phyloP scores from a whole-genome alignment of 345 rosid genomes.

The Moricandia arvensis region DNA sequence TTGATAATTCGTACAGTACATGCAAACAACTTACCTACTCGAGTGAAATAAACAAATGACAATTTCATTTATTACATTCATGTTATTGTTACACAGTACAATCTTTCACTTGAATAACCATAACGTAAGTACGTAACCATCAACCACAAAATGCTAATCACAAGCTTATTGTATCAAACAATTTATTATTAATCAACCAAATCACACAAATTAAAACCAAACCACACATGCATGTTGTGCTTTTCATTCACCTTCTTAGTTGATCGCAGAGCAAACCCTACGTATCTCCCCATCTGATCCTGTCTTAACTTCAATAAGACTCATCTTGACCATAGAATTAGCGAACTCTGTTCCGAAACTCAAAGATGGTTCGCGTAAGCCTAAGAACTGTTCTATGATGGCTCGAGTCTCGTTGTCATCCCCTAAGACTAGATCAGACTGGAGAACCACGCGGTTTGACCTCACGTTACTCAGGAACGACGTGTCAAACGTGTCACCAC shows the following conservation, averaged over 20 bases:
- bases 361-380: constrained; percentile 25
- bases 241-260: not conserved
- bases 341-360: constrained; percentile 45
- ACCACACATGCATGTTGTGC: not conserved
- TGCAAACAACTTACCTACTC: not conserved
- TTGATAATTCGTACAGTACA: not conserved
- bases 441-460: constrained; percentile 37
- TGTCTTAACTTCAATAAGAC: constrained; percentile 48
- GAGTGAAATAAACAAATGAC: not conserved
- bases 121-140: not conserved
- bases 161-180: constrained; percentile 16
- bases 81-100: constrained; percentile 8
- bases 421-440: constrained; percentile 45
- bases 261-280: constrained; percentile 44
- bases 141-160: constrained; percentile 7
- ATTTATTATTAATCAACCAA: not conserved
- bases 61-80: not conserved
- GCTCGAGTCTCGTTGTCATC: constrained; percentile 34
- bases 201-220: constrained; percentile 9
- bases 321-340: constrained; percentile 57
- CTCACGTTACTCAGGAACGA: constrained; percentile 44
- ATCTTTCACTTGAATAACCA: constrained; percentile 13
- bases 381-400: constrained; percentile 29
- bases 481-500: constrained; percentile 39
- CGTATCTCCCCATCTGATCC: constrained; percentile 49